Evolutionary conservation across 2,329 filamentous ascomycete species (phyloP), one percentile per base, ranked within the genome.

Genomic region (Cercospora sp.): DNA sequence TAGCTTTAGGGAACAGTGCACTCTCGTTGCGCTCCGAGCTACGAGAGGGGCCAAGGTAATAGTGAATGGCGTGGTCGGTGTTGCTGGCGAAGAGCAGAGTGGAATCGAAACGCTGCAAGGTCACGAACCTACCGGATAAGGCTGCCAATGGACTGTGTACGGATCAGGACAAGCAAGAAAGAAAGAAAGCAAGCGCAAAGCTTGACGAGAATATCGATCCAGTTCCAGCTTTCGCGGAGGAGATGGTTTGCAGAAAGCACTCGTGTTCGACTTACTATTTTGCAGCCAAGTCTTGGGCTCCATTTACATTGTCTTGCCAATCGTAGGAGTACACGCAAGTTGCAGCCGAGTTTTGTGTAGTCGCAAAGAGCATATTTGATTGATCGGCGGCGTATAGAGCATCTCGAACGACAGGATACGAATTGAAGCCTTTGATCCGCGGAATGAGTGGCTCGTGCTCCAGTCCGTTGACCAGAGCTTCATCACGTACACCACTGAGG

Each of bases 291-390:
- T 8, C 20, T 33, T 30, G 48, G 12, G 31, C 8, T 13, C 42
- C 40, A 3, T 20, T 18, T 9, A 51, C 8, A 20, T 33, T 5
- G 16, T 60, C 55, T 23, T 53, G 36, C 55, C 58, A 65, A 18
- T 60, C 20, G 42, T 53, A 65, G 5, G 40, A 65, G 40, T 60
- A 55, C 2, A 55, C 57, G 28, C 36, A 60, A 18, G 33, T 26
- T 2, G 55, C 55, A n/a, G 33, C 55, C n/a, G 36, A n/a, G 5
- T 36, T 40, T n/a, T 60, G 55, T 1, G 55, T 30, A 33, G 58
- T 51, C 18, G 63, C 57, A n/a, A 65, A 40, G 26, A 65, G 57
- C 28, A 60, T 65, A 36, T 28, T 20, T 7, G 55, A 51, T 16
- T 28, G 48, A 57, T 64, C 31, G 5, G 23, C 23, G 6, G 36